Conservation (phyloP, 2,329 filamentous ascomycete genomes). For the Epichloe brachyelytri region DNA sequence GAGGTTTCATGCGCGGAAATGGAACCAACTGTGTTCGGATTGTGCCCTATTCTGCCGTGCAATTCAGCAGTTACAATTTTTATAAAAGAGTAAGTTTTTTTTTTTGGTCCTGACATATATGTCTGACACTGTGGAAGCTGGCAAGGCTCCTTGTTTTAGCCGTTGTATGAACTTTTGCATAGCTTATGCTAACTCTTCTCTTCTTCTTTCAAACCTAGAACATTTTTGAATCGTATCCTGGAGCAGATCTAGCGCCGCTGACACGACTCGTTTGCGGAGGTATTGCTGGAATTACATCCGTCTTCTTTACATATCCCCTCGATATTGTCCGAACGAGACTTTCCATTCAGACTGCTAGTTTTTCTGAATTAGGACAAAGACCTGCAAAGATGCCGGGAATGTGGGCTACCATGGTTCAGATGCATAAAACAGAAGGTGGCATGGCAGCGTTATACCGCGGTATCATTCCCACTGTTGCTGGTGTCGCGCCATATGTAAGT, state of each 20-base stretch:
- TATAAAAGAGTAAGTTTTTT: slow-evolving; percentile 66
- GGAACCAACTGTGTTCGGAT: slow-evolving; percentile 98
- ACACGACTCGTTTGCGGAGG: slow-evolving; percentile 81
- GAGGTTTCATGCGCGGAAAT: slow-evolving; percentile 94
- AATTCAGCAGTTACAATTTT: slow-evolving; percentile 96
- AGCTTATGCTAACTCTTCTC: not conserved
- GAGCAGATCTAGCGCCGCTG: slow-evolving; percentile 58
- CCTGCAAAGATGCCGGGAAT: slow-evolving; percentile 72
- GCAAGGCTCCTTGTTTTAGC: not conserved
- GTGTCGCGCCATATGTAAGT: slow-evolving; percentile 81
- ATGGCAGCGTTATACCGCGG: slow-evolving; percentile 79
- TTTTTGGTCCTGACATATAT: not conserved
- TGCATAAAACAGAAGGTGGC: slow-evolving; percentile 90
- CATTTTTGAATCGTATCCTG: slow-evolving; percentile 66
- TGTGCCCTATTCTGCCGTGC: slow-evolving; percentile 93
- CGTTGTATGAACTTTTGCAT: not conserved
- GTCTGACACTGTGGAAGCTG: not conserved
- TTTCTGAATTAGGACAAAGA: slow-evolving; percentile 56
- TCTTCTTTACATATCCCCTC: slow-evolving; percentile 87
- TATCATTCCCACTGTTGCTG: slow-evolving; percentile 85
- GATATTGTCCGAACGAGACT: slow-evolving; percentile 94
- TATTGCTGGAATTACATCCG: slow-evolving; percentile 85
- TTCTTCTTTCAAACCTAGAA: slow-evolving; percentile 24
- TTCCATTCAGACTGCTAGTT: slow-evolving; percentile 96
- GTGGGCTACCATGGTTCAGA: slow-evolving; percentile 68